A percentile compares a stretch with the other conserved stretches of the same genome.
Evolutionary conservation across 345 rosid genomes (phyloP).

Genomic region (Raphanus sativus): DNA sequence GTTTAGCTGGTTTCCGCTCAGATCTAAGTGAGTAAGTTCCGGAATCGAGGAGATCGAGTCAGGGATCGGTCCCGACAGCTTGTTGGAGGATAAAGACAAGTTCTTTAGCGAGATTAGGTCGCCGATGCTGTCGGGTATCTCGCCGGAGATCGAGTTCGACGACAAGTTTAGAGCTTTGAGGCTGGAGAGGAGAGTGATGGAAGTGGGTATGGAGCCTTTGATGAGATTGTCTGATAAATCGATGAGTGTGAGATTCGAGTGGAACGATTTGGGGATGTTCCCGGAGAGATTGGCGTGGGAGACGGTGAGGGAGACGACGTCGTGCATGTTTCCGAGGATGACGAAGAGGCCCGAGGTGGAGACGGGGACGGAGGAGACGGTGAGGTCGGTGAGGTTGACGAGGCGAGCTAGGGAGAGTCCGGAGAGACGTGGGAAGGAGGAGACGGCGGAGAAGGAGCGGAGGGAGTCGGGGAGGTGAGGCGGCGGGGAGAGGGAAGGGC

Average conservation of each 20-base stretch:
- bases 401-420: slow-evolving; percentile 71
- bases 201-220: slow-evolving; percentile 69
- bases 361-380: slow-evolving; percentile 59
- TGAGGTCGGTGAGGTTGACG: slow-evolving; percentile 76
- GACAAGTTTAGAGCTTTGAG: slow-evolving; percentile 69
- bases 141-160: slow-evolving; percentile 64
- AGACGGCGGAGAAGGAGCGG: slow-evolving; percentile 57
- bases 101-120: slow-evolving; percentile 69
- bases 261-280: slow-evolving; percentile 52
- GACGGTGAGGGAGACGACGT: slow-evolving; percentile 59
- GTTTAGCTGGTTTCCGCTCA: slow-evolving; percentile 83
- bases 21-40: slow-evolving; percentile 70
- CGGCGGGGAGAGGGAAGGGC: slow-evolving; percentile 53
- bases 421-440: slow-evolving; percentile 63
- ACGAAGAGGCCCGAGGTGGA: slow-evolving; percentile 73
- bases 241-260: slow-evolving; percentile 57
- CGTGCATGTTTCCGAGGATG: slow-evolving; percentile 63
- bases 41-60: slow-evolving; percentile 74
- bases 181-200: slow-evolving; percentile 60
- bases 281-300: slow-evolving; percentile 73
- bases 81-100: slow-evolving; percentile 70
- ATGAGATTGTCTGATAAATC: slow-evolving; percentile 77
- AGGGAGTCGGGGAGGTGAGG: slow-evolving; percentile 68
- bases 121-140: slow-evolving; percentile 61
- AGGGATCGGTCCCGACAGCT: slow-evolving; percentile 80